Percentiles rank a stretch among this genome's conserved stretches.
phyloP scores from a whole-genome alignment of 257 asterid genomes.

The Solanum appendiculatum region DNA sequence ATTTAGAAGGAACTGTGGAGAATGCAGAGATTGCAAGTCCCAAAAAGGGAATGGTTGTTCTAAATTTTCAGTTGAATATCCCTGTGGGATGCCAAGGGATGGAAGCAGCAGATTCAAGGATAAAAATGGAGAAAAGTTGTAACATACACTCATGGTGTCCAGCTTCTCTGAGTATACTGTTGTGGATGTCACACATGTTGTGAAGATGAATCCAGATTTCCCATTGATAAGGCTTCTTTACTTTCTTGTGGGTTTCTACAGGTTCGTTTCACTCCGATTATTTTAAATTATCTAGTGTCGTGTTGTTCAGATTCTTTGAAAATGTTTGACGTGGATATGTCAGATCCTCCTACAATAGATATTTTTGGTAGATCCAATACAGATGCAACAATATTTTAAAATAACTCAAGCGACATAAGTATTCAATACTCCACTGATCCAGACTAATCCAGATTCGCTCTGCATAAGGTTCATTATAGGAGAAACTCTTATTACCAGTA shows the following conservation, averaged over 20 bases:
- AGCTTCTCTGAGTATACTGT: slow-evolving; percentile 33
- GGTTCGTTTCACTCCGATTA: neutral
- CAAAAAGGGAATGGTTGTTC: slow-evolving; percentile 20
- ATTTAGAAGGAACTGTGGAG: slow-evolving; percentile 24
- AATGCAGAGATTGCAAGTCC: slow-evolving; percentile 31
- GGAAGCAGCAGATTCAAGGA: slow-evolving; percentile 25
- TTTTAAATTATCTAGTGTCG: too few relatives aligned
- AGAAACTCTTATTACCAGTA: neutral
- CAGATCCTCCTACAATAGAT: neutral
- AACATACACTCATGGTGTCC: slow-evolving; percentile 20
- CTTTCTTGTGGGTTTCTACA: slow-evolving; percentile 30
- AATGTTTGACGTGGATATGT: neutral
- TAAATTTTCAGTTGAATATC: slow-evolving; percentile 6
- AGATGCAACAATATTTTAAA: neutral
- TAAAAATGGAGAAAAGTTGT: slow-evolving; percentile 9
- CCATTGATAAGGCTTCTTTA: slow-evolving; percentile 24
- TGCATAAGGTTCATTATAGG: neutral
- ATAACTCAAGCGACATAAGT: neutral
- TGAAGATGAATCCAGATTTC: slow-evolving; percentile 11
- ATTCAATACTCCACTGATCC: too few relatives aligned
- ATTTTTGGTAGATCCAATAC: neutral
- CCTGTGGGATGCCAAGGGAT: slow-evolving; percentile 29
- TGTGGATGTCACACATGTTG: slow-evolving; percentile 29
- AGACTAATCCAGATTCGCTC: too few relatives aligned
- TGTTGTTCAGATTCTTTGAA: neutral